Base-by-base conservation (phyloP, 1,139 yeast genomes). In the Eremothecium cymbalariae region DNA sequence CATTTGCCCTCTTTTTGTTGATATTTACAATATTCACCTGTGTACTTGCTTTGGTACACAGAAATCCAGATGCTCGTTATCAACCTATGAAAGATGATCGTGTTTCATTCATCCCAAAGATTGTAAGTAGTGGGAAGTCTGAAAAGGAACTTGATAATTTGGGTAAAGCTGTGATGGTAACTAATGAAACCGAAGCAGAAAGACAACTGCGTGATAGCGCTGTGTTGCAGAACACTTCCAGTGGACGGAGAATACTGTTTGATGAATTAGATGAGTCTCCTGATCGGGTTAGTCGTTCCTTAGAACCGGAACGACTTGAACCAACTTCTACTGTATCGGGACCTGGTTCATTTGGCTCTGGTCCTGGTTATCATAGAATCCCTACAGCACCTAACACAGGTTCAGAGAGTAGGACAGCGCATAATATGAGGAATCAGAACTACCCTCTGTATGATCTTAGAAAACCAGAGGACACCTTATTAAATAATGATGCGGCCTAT, bases 71-170 rank as follows among this genome's bases (percentile, higher is more conserved):
- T 61, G 77, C 93, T 11, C 72, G 95, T 49, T 90, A 90, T 64
- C 93, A 86, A 66, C 96, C 96, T 47, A 84, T 90, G 85, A 81
- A 82, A 50, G 98, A 90, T 58, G 98, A 90, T 55, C 77, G 98
- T 59, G 93, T 84, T 37, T 83, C 95, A 15, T 90, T 90, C 60
- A 80, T 77, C 44, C 75, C 78, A 46, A 66, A 69, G 46, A 55
- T 44, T 49, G 60, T 36, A 42, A 48, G 49, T 12, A 47, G 50
- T 32, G 62, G 60, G 28, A 68, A 69, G 21, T 61, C 59, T 16
- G 70, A 66, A 35, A 76, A 71, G 43, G 85, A 78, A 46, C 69
- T 88, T 44, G 77, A 80, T 60, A 96, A 94, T 3, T 68, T 88
- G 43, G 95, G 95, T 36, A 90, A 82, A 20, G 76, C 93, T 12